Percentiles rank a stretch among this genome's conserved stretches.
phyloP scores from a whole-genome alignment of 805 yeast species.

The Helenozyma rhizophorensis region DNA sequence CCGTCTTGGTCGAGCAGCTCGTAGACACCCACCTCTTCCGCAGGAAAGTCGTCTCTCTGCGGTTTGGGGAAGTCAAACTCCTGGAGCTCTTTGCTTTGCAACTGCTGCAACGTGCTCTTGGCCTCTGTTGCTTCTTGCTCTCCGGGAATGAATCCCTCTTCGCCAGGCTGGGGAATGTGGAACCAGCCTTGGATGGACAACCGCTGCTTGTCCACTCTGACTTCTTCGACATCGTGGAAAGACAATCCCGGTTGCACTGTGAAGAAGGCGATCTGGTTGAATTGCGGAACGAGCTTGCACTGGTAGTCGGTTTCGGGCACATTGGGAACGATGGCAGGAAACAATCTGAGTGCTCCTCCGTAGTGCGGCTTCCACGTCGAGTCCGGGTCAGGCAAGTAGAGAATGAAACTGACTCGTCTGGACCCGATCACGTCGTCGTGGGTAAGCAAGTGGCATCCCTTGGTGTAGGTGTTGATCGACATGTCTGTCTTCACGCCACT shows the following conservation, averaged over 20 bases:
- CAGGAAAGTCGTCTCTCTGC: conserved; percentile 39
- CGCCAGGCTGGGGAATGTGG: conserved; percentile 93
- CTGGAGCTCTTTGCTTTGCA: conserved; percentile 70
- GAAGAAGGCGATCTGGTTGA: conserved; percentile 94
- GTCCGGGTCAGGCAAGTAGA: conserved; percentile 91
- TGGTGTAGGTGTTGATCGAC: conserved; percentile 85
- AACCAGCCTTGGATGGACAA: conserved; percentile 98
- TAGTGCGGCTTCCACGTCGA: conserved; percentile 83
- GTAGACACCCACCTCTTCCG: conserved; percentile 34
- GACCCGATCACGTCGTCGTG: conserved; percentile 99
- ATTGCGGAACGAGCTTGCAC: conserved; percentile 77
- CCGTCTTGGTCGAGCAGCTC: conserved; percentile 12
- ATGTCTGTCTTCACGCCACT: conserved; percentile 91
- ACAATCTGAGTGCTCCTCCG: conserved; percentile 89
- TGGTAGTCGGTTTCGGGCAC: conserved; percentile 80
- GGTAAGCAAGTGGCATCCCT: conserved; percentile 89
- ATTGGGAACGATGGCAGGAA: conserved; percentile 81
- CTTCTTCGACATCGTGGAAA: conserved; percentile 98
- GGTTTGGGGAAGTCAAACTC: conserved; percentile 82
- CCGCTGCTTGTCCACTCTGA: conserved; percentile 83
- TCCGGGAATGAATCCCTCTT: conserved; percentile 75
- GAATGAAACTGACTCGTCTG: conserved; percentile 85
- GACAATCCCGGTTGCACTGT: conserved; percentile 94
- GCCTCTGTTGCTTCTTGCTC: conserved; percentile 79
- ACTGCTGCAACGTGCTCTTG: conserved; percentile 69